Evolutionary conservation across 129 eudicot genomes (phyloP).

Genomic region (Arctium minus): DNA sequence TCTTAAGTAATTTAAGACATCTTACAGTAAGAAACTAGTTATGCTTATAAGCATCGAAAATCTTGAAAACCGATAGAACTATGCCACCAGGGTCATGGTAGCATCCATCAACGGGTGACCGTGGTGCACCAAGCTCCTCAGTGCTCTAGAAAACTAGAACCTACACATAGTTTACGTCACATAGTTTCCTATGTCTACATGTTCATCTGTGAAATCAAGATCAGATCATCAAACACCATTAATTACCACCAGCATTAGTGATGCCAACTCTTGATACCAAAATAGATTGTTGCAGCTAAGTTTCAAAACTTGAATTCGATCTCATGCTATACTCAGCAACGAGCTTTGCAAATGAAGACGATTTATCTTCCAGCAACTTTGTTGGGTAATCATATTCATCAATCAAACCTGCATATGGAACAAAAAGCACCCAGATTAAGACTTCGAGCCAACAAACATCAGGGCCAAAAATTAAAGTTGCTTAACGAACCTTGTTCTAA

Average conservation of each 20-base stretch:
- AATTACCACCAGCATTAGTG: neutral
- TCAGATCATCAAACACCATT: no score
- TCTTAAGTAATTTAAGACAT: neutral
- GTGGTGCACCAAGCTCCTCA: no score
- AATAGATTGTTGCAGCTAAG: neutral
- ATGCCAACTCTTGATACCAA: neutral
- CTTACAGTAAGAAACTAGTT: conserved; percentile 12
- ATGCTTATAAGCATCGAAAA: neutral
- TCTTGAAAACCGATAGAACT: neutral
- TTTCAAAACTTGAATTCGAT: conserved; percentile 49
- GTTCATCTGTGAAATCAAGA: no score
- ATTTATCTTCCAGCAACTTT: conserved; percentile 63
- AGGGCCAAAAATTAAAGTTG: neutral
- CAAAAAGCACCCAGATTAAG: neutral
- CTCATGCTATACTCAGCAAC: conserved; percentile 84
- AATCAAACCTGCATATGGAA: conserved; percentile 48
- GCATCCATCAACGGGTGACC: no score
- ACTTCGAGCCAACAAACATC: neutral
- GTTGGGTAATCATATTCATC: conserved; percentile 75
- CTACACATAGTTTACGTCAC: no score
- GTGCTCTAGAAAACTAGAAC: no score
- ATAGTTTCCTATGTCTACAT: no score
- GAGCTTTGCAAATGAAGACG: conserved; percentile 77
- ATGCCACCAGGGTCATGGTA: neutral
- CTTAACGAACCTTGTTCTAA: conserved; percentile 53